Evolutionary conservation across 2,329 filamentous ascomycete genomes (phyloP), one percentile per base, ranked within the genome.

Genomic region (Colletotrichum sp.): DNA sequence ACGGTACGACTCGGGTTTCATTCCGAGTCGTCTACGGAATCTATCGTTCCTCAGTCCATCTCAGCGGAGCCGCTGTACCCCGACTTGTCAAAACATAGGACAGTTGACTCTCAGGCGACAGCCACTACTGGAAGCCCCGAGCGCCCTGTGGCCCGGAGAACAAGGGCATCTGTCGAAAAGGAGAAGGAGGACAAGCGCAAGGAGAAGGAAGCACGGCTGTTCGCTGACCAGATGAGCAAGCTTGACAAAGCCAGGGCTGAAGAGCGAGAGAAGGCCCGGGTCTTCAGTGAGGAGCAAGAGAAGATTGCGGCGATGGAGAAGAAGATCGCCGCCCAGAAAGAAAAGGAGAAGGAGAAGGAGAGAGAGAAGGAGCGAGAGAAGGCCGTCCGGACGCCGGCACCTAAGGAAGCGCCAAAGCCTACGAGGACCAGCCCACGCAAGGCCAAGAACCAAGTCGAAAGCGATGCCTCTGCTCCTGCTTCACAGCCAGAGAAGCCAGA

Each of bases 221-320:
- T 91, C 79, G 90, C 89, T 18, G 92, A 93, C 67, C 90, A 92
- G 79, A 88, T 90, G 81, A 87, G 87, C 26, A 93, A 92, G 80
- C 86, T 94, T 5, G 92, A 94, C 78, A 94, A 93, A 80, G 91
- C 90, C 59, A 91, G 93, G 10, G 91, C 93, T 79, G 93, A 94
- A 83, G 93, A 95, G 81, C 89, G 93, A 8, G 91, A 93, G 79
- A 95, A 94, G 81, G 94, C 91, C 8, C 87, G 88, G 18, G 85
- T 90, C 5, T 91, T 90, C 77, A 91, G 87, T 81, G 86, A 91
- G 78, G 90, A 92, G 77, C 89, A 91, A 78, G 90, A 92, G 77
- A 88, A 84, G 77, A 84, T 89, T 59, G 87, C 86, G 39, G 84
- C 85, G 2, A 87, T 90, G 88, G 90, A 92, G 82, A 88, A 88